Conservation (phyloP, 2,329 filamentous ascomycete species). For the Fusarium veterinarium region DNA sequence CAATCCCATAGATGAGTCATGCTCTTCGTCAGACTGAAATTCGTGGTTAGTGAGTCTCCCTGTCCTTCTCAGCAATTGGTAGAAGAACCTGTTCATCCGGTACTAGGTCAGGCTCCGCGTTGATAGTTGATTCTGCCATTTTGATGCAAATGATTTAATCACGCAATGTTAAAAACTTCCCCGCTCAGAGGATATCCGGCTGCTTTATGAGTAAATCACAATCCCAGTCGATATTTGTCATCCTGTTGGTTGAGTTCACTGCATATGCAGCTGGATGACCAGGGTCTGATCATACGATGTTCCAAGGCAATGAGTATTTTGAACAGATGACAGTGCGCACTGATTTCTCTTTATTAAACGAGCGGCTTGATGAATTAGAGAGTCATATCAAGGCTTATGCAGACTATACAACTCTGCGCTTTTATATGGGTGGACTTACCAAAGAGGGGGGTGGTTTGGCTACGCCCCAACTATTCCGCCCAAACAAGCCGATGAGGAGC, state of each 20-base stretch:
- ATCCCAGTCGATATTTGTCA: conserved; percentile 6
- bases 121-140: conserved; percentile 13
- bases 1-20: conserved; percentile 1
- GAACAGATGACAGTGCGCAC: too few species aligned
- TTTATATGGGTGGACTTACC: too few species aligned
- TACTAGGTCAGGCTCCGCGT: neutral
- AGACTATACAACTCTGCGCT: too few species aligned
- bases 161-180: neutral
- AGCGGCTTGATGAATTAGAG: too few species aligned
- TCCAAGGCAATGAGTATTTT: neutral
- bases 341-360: too few species aligned
- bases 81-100: conserved; percentile 18
- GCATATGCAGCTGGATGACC: neutral
- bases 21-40: neutral
- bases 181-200: neutral
- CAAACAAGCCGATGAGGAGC: too few species aligned
- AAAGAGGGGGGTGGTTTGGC: too few species aligned
- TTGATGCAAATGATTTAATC: neutral
- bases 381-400: too few species aligned
- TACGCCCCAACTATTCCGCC: too few species aligned
- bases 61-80: rapidly evolving
- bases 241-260: neutral
- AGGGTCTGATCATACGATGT: conserved; percentile 14
- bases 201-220: neutral
- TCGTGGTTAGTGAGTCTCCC: neutral